phyloP scores from a whole-genome alignment of 805 yeast genomes.

The Yarrowia phangngaensis region DNA sequence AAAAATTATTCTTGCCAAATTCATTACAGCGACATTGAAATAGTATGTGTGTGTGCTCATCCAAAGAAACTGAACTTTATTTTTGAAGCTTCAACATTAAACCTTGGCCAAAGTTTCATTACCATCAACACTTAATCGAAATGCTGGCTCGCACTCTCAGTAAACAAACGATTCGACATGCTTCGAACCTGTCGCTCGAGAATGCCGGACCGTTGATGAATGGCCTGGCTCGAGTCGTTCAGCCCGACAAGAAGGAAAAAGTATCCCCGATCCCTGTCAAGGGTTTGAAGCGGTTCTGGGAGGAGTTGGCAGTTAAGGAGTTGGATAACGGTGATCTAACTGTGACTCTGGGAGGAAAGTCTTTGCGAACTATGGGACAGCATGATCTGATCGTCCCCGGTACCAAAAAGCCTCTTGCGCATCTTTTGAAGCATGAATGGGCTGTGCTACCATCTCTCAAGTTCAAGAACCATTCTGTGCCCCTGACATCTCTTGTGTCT shows the following conservation, averaged over 20 bases:
- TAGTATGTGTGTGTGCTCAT: too few relatives aligned
- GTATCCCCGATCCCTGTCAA: constrained; percentile 19
- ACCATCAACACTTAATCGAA: too few relatives aligned
- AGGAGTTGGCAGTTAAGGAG: constrained; percentile 52
- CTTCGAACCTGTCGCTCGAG: constrained; percentile 24
- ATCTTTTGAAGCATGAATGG: constrained; percentile 86
- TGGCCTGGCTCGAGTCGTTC: constrained; percentile 18
- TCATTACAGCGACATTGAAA: too few relatives aligned
- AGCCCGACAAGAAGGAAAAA: constrained; percentile 25
- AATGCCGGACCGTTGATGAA: constrained; percentile 21
- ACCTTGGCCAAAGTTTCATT: too few relatives aligned
- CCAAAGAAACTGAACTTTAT: too few relatives aligned
- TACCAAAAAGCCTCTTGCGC: constrained; percentile 59
- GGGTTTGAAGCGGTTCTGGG: constrained; percentile 67
- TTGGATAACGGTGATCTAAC: constrained; percentile 42
- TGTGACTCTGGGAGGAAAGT: constrained; percentile 66
- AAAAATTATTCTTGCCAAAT: too few relatives aligned
- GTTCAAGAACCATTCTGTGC: constrained; percentile 74
- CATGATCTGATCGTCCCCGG: constrained; percentile 61
- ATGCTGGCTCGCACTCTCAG: too few relatives aligned
- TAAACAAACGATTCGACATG: too few relatives aligned
- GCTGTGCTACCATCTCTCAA: constrained; percentile 53
- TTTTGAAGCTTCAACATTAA: too few relatives aligned
- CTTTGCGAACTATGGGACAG: constrained; percentile 83
- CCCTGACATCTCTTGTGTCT: constrained; percentile 81